A percentile compares a stretch with the other conserved stretches of the same genome.
phyloP scores from a whole-genome alignment of 1,284 basidiomycete species.

The Lignosus rhinocerotis region DNA sequence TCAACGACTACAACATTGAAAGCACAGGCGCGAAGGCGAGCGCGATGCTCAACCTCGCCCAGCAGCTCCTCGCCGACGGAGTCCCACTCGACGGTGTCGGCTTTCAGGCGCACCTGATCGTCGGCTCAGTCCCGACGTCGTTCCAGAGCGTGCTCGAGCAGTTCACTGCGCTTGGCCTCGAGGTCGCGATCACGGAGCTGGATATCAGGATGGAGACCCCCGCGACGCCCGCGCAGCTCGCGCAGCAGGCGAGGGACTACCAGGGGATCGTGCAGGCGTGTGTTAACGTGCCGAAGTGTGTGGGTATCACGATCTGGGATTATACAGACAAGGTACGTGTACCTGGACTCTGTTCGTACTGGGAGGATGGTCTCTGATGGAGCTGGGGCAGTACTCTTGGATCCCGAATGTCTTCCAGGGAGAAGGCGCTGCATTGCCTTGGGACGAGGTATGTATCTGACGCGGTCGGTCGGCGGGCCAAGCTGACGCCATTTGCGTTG shows the following conservation, averaged over 20 bases:
- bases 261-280: constrained; percentile 46
- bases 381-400: constrained; percentile 34
- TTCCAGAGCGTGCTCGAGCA: constrained; percentile 44
- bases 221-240: constrained; percentile 43
- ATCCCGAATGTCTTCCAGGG: constrained; percentile 37
- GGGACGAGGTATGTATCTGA: constrained; percentile 32
- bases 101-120: constrained; percentile 51
- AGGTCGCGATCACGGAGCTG: constrained; percentile 57
- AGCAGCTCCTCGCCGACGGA: constrained; percentile 40
- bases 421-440: constrained; percentile 37
- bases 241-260: constrained; percentile 52
- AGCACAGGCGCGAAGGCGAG: constrained; percentile 42
- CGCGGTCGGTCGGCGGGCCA: not conserved
- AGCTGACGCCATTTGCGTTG: not conserved
- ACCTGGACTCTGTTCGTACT: too few species aligned
- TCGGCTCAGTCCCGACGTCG: constrained; percentile 43
- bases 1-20: constrained; percentile 57
- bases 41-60: constrained; percentile 47
- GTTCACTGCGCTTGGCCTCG: constrained; percentile 51
- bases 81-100: constrained; percentile 53
- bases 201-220: constrained; percentile 55
- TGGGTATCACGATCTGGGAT: constrained; percentile 54
- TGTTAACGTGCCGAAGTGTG: constrained; percentile 42
- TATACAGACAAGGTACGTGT: constrained; percentile 41
- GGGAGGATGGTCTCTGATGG: not conserved